Percentiles rank a stretch among this genome's conserved stretches.
Conservation (phyloP, 2,329 filamentous ascomycete species). For the Orbilia javanica region DNA sequence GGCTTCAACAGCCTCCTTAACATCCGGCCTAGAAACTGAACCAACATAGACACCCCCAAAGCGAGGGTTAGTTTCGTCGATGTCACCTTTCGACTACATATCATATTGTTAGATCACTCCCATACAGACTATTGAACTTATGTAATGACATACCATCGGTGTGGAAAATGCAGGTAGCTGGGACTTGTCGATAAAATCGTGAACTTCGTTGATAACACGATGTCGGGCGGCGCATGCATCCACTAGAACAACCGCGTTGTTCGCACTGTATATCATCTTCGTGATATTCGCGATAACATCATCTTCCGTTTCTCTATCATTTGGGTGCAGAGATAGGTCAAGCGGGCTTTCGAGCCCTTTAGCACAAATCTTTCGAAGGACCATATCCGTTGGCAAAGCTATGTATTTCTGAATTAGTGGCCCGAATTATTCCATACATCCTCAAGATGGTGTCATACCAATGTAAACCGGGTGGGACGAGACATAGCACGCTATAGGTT, state of each 20-base stretch:
- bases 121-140: neutral
- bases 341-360: conserved; percentile 77
- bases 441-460: conserved; percentile 24
- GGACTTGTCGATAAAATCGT: conserved; percentile 78
- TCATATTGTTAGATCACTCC: neutral
- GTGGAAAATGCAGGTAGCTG: conserved; percentile 85
- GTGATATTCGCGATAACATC: conserved; percentile 86
- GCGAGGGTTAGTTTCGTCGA: conserved; percentile 80
- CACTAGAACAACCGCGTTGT: conserved; percentile 81
- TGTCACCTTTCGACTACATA: conserved; percentile 74
- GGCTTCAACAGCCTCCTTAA: conserved; percentile 74
- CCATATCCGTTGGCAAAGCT: conserved; percentile 84
- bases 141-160: conserved; percentile 75
- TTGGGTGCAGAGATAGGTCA: conserved; percentile 74
- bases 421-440: neutral
- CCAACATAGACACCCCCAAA: conserved; percentile 89
- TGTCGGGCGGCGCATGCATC: conserved; percentile 87
- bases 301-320: conserved; percentile 79
- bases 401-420: conserved; percentile 9
- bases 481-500: conserved; percentile 69
- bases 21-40: conserved; percentile 76
- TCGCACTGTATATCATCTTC: conserved; percentile 78
- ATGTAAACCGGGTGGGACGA: conserved; percentile 85
- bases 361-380: conserved; percentile 80
- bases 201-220: conserved; percentile 78